Conservation (phyloP, 108 stramenopile genomes). For the Conticribra guillardii region DNA sequence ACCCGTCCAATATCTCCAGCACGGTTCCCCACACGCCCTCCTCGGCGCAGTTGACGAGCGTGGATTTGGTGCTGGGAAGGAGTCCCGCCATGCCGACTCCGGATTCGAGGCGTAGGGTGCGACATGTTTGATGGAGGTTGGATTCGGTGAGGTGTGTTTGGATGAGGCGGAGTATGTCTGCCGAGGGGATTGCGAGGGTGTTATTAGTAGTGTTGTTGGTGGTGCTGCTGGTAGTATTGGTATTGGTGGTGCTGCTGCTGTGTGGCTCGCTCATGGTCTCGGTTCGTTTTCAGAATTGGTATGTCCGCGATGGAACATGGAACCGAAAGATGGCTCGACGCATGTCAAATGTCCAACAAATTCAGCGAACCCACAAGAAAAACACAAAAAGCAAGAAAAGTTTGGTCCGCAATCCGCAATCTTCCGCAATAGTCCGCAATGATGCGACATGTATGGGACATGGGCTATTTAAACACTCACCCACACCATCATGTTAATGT, state of each 20-base stretch:
- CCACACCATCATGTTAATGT: too few relatives aligned
- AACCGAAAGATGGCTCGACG: too few relatives aligned
- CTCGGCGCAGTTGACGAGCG: slow-evolving; percentile 18
- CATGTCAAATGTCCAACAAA: too few relatives aligned
- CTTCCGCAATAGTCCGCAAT: too few relatives aligned
- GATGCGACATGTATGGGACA: too few relatives aligned
- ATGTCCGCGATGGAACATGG: too few relatives aligned
- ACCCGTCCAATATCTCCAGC: slow-evolving; percentile 34
- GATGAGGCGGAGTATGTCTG: slow-evolving; percentile 69
- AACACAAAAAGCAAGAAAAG: too few relatives aligned
- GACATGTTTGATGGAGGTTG: slow-evolving; percentile 60
- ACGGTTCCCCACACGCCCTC: slow-evolving; percentile 73
- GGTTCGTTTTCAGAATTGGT: too few relatives aligned
- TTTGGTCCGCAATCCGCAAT: too few relatives aligned
- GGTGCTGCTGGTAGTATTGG: background rate
- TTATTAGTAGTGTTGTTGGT: slow-evolving; percentile 1
- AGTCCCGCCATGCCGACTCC: slow-evolving; percentile 58
- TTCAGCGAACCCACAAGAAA: too few relatives aligned
- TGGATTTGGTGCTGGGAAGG: slow-evolving; percentile 20
- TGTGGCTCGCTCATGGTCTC: too few relatives aligned
- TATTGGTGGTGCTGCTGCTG: background rate
- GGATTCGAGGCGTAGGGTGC: slow-evolving; percentile 61
- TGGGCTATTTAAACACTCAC: too few relatives aligned
- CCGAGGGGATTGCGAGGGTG: slow-evolving; percentile 53
- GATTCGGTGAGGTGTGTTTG: slow-evolving; percentile 65